These are phyloP conservation scores for Ophiostoma montium DNA, from an alignment of 2,329 filamentous ascomycete species.

Conservation along the genomic window DNA sequence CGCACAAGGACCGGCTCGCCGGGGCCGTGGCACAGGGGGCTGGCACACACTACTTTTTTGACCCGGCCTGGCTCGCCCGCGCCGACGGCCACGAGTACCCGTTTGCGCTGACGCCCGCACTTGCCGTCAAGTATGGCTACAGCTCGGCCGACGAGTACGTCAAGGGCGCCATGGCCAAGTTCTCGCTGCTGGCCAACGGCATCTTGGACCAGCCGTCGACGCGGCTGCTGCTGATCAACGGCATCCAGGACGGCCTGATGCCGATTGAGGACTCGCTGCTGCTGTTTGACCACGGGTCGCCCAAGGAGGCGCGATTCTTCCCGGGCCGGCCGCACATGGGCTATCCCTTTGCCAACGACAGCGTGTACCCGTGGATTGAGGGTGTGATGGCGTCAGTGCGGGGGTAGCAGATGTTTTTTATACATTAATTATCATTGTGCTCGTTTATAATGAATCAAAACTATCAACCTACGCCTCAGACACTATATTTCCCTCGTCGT, in stretches of 20 bases:
- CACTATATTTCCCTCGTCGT: constrained; percentile 47
- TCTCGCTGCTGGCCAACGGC: constrained; percentile 46
- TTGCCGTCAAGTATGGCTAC: constrained; percentile 51
- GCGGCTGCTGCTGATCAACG: constrained; percentile 47
- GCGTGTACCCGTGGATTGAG: constrained; percentile 50
- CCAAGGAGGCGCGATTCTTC: constrained; percentile 54
- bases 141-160: constrained; percentile 39
- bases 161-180: constrained; percentile 41
- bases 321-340: constrained; percentile 50
- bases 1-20: constrained; percentile 38
- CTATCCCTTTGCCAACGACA: constrained; percentile 44
- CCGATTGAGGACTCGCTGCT: constrained; percentile 55
- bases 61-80: constrained; percentile 42
- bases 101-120: constrained; percentile 38
- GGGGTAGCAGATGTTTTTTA: constrained; percentile 1
- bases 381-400: constrained; percentile 28
- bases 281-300: constrained; percentile 47
- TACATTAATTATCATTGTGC: not conserved
- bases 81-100: constrained; percentile 55
- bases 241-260: constrained; percentile 49
- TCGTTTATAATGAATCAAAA: not conserved
- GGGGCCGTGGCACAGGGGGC: constrained; percentile 50
- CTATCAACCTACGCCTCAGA: constrained; percentile 16
- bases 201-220: constrained; percentile 41
- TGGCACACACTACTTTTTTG: constrained; percentile 48